These are phyloP conservation scores for Backusella tarrabulga DNA, from an alignment of 192 early-diverging fungal genomes.

Conservation along the genomic window DNA sequence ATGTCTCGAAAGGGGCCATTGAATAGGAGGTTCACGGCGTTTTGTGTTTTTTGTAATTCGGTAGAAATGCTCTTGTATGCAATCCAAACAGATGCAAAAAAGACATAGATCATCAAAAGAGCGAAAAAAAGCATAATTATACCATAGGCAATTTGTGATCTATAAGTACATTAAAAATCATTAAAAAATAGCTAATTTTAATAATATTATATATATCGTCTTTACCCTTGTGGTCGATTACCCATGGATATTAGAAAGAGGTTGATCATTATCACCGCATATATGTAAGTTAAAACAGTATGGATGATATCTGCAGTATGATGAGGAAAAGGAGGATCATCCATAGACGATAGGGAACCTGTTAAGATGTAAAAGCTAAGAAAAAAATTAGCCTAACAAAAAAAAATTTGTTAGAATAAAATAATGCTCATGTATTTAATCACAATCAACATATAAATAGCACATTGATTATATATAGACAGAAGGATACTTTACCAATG, in stretches of 20 bases:
- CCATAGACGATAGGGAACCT: conserved; percentile 29
- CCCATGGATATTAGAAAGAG: conserved; percentile 89
- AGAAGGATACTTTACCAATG: conserved; percentile 46
- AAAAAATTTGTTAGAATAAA: neutral
- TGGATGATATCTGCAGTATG: conserved; percentile 37
- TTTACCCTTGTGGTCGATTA: conserved; percentile 87
- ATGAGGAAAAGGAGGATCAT: conserved; percentile 32
- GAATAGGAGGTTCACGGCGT: neutral
- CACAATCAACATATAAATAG: neutral
- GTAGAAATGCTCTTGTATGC: conserved; percentile 58
- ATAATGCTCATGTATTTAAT: neutral
- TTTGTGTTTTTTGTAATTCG: conserved; percentile 37
- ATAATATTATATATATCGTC: neutral
- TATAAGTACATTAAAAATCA: neutral
- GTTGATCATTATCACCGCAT: conserved; percentile 68
- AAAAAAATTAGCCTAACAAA: conserved; percentile 63
- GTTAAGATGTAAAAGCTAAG: conserved; percentile 53
- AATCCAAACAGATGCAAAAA: conserved; percentile 70
- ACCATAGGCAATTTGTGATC: conserved; percentile 69
- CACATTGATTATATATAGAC: neutral
- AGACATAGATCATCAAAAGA: conserved; percentile 82
- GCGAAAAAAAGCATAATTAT: conserved; percentile 79
- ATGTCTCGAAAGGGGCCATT: conserved; percentile 63
- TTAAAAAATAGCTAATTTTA: neutral
- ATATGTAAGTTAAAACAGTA: conserved; percentile 44